Conservation (phyloP, 441 rosid species). For the Theobroma grandiflorum region DNA sequence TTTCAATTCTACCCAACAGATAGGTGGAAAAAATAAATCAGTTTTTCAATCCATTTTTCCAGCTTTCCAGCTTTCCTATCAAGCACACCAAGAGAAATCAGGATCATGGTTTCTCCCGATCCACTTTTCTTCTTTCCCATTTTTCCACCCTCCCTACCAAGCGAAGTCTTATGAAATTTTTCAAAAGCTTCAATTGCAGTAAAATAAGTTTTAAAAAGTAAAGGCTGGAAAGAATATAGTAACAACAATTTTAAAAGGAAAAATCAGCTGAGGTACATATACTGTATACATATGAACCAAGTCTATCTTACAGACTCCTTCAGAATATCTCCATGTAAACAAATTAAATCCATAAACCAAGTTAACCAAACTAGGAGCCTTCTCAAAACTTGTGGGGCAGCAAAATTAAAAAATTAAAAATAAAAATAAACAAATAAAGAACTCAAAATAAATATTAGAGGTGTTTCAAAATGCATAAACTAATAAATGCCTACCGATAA, state of each 20-base stretch:
- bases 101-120: too few species aligned
- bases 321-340: conserved; percentile 1
- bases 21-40: too few species aligned
- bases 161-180: background rate
- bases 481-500: conserved; percentile 1
- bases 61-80: too few species aligned
- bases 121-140: too few species aligned
- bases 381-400: background rate
- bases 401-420: background rate
- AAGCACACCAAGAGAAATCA: too few species aligned
- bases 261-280: background rate
- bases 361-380: conserved; percentile 15
- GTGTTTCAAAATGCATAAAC: conserved; percentile 3
- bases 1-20: too few species aligned
- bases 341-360: conserved; percentile 9
- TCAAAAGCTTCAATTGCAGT: background rate
- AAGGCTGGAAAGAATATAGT: background rate
- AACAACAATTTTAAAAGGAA: background rate
- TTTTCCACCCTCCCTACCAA: too few species aligned
- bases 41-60: too few species aligned
- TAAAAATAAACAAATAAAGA: background rate
- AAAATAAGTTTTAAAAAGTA: too few species aligned
- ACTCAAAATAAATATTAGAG: background rate
- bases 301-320: background rate
- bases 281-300: background rate